Evolutionary conservation across 805 yeast genomes (phyloP).

Genomic region (Brettanomyces sp.): DNA sequence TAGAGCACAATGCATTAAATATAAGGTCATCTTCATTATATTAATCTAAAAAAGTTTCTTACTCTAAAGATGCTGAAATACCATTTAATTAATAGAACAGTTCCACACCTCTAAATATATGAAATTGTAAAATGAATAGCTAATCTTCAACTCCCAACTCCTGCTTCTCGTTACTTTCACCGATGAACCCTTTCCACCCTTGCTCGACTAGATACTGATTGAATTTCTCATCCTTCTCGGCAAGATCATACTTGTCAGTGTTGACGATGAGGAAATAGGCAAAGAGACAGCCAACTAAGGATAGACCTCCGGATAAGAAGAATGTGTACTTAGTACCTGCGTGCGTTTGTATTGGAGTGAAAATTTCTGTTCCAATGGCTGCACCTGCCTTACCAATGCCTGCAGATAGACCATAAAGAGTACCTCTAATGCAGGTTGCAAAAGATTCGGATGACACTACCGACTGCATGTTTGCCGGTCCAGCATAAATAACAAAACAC

Average conservation of each 20-base stretch:
- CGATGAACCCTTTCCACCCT: constrained; percentile 39
- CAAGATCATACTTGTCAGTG: constrained; percentile 33
- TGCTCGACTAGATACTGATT: constrained; percentile 33
- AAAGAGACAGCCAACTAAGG: constrained; percentile 15
- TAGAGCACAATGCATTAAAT: no score
- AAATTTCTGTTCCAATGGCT: constrained; percentile 38
- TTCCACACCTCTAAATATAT: no score
- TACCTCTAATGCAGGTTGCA: constrained; percentile 43
- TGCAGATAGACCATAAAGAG: constrained; percentile 38
- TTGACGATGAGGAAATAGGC: constrained; percentile 35
- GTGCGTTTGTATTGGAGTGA: constrained; percentile 35
- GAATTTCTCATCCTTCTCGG: constrained; percentile 35
- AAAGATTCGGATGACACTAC: constrained; percentile 34
- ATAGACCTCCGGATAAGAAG: constrained; percentile 38
- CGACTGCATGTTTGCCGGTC: constrained; percentile 41
- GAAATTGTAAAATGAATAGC: no score
- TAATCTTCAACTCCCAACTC: not conserved
- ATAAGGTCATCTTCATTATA: no score
- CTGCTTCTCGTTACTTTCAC: constrained; percentile 18
- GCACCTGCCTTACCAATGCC: constrained; percentile 46
- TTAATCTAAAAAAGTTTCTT: no score
- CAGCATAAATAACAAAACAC: constrained; percentile 35
- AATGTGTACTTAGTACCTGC: constrained; percentile 39
- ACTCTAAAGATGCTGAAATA: no score
- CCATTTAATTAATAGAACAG: no score